Base-by-base conservation (phyloP, 164 flowering plant species). In the Stephania japonica region DNA sequence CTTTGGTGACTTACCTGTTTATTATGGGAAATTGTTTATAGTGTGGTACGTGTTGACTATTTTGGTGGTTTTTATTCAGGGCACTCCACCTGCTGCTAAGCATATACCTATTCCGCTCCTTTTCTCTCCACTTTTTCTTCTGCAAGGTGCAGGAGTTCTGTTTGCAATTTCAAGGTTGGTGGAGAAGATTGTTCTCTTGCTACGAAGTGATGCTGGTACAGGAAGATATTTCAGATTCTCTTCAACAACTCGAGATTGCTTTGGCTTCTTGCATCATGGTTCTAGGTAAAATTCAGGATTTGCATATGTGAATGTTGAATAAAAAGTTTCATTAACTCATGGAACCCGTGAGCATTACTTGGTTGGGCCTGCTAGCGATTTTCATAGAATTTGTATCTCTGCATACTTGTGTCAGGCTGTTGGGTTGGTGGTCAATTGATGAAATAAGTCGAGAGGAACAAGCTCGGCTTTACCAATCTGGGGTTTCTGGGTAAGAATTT, bases 361-460 rank as follows among this genome's bases (percentile, higher is more conserved):
- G 14, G 1, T 44, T 44, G 14, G 50, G 27, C 14, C 6, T 32
- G 16, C 6, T 72, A 41, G 6, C 69, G 41, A 26, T 70, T 64
- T 61, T 70, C 18, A 8, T 70, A 42, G 7, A 21, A 43, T 70
- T 32, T 78, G 38, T 53, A n/a, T n/a, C 2, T 53, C 5, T 23
- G 72, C 50, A 27, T 42, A 68, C 70, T 65, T 44, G 38, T 56
- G 2, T 64, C 79, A 94, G 98, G 85, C 81, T 94, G 68, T 86
- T 94, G 18, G 98, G 97, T 69, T 94, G 98, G 98, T 94, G 98
- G 97, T 92, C 97, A 41, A 91, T 92, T 81, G 98, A 94, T 82
- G 98, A 94, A 82, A 89, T 90, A 72, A 90, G 93, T 79, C 85
- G 85, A 78, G 97, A 94, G 81, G 98, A 94, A 72, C 97, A 86